These are phyloP conservation scores for Cutaneotrichosporon sp. DNA, from an alignment of 1,284 basidiomycete genomes.

Conservation along the genomic window DNA sequence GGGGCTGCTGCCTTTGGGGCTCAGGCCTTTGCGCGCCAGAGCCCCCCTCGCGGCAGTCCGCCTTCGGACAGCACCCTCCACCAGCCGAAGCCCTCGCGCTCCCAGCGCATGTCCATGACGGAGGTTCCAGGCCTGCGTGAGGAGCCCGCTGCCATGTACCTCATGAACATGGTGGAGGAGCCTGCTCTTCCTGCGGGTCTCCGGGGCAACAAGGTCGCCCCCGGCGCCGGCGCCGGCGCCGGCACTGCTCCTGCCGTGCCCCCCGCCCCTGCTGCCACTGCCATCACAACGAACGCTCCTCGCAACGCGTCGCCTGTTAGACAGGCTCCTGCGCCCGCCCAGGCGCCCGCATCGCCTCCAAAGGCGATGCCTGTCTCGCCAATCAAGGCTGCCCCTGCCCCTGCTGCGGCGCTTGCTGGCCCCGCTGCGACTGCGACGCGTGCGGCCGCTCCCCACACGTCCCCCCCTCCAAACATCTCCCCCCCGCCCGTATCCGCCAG, in stretches of 20 bases:
- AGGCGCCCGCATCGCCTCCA: neutral
- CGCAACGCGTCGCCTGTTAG: neutral
- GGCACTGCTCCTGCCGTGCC: no score
- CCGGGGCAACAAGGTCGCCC: neutral
- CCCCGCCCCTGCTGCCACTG: neutral
- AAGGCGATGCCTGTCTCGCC: neutral
- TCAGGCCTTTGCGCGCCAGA: neutral
- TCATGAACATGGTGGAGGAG: slow-evolving; percentile 52
- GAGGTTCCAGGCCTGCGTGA: slow-evolving; percentile 29
- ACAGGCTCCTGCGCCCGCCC: neutral
- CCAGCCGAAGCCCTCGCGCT: slow-evolving; percentile 13
- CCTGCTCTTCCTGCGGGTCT: slow-evolving; percentile 6
- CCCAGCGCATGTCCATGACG: slow-evolving; percentile 30
- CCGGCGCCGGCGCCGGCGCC: neutral
- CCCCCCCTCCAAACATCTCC: neutral
- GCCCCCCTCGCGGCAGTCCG: neutral
- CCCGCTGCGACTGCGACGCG: neutral
- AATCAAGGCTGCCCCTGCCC: neutral
- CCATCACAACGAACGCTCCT: neutral
- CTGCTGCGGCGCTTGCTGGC: neutral
- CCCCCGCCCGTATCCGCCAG: neutral
- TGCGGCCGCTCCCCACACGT: neutral
- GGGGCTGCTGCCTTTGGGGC: neutral
- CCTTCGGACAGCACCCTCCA: slow-evolving; percentile 7
- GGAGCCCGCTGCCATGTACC: slow-evolving; percentile 48